phyloP scores from a whole-genome alignment of 129 eudicot genomes.

The Gnaphalium uliginosum region DNA sequence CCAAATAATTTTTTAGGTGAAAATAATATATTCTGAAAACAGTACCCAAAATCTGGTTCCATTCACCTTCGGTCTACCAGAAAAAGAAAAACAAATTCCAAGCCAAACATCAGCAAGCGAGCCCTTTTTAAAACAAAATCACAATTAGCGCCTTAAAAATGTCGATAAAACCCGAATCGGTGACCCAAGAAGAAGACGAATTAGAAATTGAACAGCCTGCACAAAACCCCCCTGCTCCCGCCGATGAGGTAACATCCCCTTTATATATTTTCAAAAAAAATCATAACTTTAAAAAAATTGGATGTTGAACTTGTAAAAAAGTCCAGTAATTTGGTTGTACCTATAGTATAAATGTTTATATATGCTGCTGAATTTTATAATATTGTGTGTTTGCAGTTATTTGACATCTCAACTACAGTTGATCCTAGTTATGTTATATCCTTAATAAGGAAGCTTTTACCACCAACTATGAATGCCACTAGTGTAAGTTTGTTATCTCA shows the following conservation, averaged over 20 bases:
- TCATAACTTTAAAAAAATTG: too few species aligned
- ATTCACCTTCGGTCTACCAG: too few species aligned
- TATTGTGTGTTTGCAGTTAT: conserved; percentile 51
- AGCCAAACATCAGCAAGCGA: conserved; percentile 5
- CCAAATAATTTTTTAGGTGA: too few species aligned
- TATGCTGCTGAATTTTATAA: neutral
- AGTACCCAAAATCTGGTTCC: too few species aligned
- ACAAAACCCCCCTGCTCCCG: conserved; percentile 61
- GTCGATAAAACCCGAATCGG: conserved; percentile 41
- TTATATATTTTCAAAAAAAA: neutral
- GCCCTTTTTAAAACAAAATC: conserved; percentile 24
- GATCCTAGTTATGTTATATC: conserved; percentile 93
- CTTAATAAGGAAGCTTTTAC: conserved; percentile 83
- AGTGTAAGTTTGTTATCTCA: conserved; percentile 27
- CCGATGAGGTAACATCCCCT: conserved; percentile 44
- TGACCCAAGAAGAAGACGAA: conserved; percentile 29
- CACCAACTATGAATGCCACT: conserved; percentile 39
- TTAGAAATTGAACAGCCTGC: conserved; percentile 24
- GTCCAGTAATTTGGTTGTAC: neutral
- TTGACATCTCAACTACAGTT: conserved; percentile 84
- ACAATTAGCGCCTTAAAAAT: conserved; percentile 19
- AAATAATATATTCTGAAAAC: too few species aligned
- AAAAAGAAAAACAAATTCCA: neutral
- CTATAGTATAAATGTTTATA: neutral
- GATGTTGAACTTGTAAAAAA: neutral